Evolutionary conservation across 495 filamentous ascomycete species (phyloP), one percentile per base, ranked within the genome.

Genomic region (Penicillium manginii): DNA sequence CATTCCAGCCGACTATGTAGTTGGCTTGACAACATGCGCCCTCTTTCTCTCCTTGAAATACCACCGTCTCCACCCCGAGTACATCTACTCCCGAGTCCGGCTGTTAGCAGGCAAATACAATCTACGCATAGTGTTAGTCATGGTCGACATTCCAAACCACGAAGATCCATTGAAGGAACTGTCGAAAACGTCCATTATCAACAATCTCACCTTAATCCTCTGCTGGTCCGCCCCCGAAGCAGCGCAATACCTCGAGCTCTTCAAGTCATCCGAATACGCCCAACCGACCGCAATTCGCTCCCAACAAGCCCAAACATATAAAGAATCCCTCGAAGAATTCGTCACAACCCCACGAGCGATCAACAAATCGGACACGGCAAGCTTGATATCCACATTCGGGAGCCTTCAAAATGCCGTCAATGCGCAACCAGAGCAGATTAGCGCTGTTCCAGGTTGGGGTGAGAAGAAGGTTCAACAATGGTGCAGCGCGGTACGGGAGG

Each of bases 21-120:
- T 99, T 3, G 94, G 94, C 5, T 65, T 78, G 21, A 97, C 92
- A 1, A 93, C 93, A 17, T 97, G 93, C 61, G 92, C 90, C 1
- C 79, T 99, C 7, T 99, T 98, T 66, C 81, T 98, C 49, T 93
- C 89, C 23, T 82, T 99, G 32, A 99, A 99, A 73, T 99, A 99
- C 73, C 94, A 98, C 72, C 91, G 94, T 11, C 77, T 97, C 47
- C 96, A 99, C 72, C 94, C 94, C 2, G 94, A 98, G 73, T 99
- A 99, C 77, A 90, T 99, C 68, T 97, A 97, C 80, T 90, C 87
- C 21, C 91, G 94, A 55, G 91, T 99, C 59, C 84, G 86, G 46
- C 83, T 83, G 33, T 77, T 99, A 9, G 86, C 86, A 21, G 87
- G 87, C 17, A 91, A 90, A 69, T 97, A 93, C 77, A 86, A 86